Conservation (phyloP, 208 protist genomes). For the Trypanosoma melophagium region DNA sequence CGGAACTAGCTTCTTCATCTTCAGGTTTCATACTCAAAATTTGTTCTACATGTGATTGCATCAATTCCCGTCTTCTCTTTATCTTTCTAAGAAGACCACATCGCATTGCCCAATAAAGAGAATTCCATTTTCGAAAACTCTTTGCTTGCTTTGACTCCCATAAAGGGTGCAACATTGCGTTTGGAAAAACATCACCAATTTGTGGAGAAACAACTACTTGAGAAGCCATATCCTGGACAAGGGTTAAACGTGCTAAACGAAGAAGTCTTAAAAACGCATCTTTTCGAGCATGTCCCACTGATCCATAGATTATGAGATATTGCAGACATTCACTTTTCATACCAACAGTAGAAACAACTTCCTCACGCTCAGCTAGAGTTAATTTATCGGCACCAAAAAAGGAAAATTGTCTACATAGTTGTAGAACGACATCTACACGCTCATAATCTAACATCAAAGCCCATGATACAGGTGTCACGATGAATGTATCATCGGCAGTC, state of each 20-base stretch:
- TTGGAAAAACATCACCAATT: constrained; percentile 63
- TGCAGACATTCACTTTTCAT: constrained; percentile 19
- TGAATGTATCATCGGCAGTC: constrained; percentile 23
- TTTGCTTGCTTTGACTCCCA: constrained; percentile 39
- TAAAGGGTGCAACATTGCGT: constrained; percentile 61
- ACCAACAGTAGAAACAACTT: constrained; percentile 29
- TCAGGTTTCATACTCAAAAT: constrained; percentile 39
- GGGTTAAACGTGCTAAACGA: constrained; percentile 58
- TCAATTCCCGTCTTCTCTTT: constrained; percentile 48
- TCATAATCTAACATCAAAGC: constrained; percentile 71
- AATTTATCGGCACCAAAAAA: constrained; percentile 57
- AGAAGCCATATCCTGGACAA: constrained; percentile 66
- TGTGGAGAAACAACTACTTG: constrained; percentile 52
- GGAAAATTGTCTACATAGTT: constrained; percentile 50
- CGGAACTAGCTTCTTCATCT: not conserved
- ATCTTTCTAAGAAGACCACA: constrained; percentile 71
- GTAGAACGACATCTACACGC: constrained; percentile 48
- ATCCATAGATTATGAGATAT: constrained; percentile 59
- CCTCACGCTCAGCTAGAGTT: constrained; percentile 51
- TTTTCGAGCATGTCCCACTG: constrained; percentile 53
- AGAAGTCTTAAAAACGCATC: constrained; percentile 73
- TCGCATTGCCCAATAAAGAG: constrained; percentile 63
- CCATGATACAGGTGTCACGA: constrained; percentile 38
- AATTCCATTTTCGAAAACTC: constrained; percentile 58
- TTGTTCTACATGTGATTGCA: constrained; percentile 50